Percentiles rank a stretch among this genome's conserved stretches.
phyloP scores from a whole-genome alignment of 225 moss, liverwort and hornwort species.

The Marchantia polymorpha region DNA sequence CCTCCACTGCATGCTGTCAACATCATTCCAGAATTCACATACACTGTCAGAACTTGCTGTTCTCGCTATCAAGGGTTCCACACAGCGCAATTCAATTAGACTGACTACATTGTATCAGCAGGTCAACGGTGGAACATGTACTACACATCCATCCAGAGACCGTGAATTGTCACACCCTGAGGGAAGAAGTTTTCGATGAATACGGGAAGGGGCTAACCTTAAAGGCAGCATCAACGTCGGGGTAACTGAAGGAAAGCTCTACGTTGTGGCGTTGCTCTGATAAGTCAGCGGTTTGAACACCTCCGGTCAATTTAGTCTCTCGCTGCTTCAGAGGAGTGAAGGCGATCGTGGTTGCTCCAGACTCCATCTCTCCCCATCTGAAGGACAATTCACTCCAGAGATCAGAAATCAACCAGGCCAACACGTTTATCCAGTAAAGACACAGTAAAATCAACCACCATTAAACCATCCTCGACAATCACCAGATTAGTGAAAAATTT shows the following conservation, averaged over 20 bases:
- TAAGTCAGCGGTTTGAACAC: conserved; percentile 34
- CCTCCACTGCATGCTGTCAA: conserved; percentile 57
- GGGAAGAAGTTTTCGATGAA: too few species aligned
- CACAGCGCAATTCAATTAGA: neutral
- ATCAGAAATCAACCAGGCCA: too few species aligned
- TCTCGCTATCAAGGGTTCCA: neutral
- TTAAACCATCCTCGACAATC: too few species aligned
- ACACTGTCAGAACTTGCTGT: neutral
- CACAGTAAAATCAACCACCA: too few species aligned
- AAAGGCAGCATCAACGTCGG: conserved; percentile 71
- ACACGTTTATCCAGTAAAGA: too few species aligned
- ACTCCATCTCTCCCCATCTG: conserved; percentile 83
- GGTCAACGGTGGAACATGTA: too few species aligned
- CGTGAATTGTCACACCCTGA: too few species aligned
- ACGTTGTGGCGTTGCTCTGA: conserved; percentile 44
- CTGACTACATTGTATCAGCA: neutral
- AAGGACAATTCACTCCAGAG: neutral
- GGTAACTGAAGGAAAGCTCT: conserved; percentile 56
- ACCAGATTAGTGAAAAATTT: too few species aligned
- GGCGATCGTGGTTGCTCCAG: conserved; percentile 72
- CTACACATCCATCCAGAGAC: too few species aligned
- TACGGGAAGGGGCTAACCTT: conserved; percentile 41
- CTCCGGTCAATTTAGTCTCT: conserved; percentile 62
- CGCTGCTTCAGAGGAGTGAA: conserved; percentile 71
- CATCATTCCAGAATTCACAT: neutral